These are phyloP conservation scores for Tulasnella sp. DNA, from an alignment of 768 basidiomycete genomes.

Conservation along the genomic window DNA sequence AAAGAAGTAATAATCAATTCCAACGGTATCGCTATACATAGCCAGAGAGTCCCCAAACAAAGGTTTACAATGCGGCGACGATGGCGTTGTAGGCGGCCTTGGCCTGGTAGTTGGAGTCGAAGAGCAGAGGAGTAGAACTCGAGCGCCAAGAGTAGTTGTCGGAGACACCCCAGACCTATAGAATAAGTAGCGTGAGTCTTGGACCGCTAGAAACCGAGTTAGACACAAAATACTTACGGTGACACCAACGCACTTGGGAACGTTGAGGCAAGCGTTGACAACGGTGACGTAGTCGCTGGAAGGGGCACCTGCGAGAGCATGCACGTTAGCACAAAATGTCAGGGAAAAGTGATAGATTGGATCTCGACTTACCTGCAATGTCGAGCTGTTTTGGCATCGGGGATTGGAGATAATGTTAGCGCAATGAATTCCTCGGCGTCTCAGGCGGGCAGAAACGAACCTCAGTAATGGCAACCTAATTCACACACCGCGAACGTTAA, in stretches of 20 bases:
- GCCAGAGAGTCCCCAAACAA: no score
- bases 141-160: constrained; percentile 18
- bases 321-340: no score
- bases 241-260: constrained; percentile 19
- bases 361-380: not conserved
- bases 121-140: not conserved
- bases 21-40: no score
- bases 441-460: not conserved
- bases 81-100: constrained; percentile 12
- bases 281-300: constrained; percentile 22
- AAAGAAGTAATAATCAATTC: no score
- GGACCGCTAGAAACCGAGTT: not conserved
- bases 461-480: constrained; percentile 15
- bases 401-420: not conserved
- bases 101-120: constrained; percentile 12
- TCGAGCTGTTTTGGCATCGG: not conserved
- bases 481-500: not conserved
- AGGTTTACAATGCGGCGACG: not conserved
- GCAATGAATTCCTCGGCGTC: not conserved
- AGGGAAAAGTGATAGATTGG: no score
- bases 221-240: not conserved
- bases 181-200: no score
- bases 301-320: constrained; percentile 1
- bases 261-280: constrained; percentile 15
- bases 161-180: constrained; percentile 10